Evolutionary conservation across 352 stramenopile genomes (phyloP).

Genomic region (Phytophthora rubi): DNA sequence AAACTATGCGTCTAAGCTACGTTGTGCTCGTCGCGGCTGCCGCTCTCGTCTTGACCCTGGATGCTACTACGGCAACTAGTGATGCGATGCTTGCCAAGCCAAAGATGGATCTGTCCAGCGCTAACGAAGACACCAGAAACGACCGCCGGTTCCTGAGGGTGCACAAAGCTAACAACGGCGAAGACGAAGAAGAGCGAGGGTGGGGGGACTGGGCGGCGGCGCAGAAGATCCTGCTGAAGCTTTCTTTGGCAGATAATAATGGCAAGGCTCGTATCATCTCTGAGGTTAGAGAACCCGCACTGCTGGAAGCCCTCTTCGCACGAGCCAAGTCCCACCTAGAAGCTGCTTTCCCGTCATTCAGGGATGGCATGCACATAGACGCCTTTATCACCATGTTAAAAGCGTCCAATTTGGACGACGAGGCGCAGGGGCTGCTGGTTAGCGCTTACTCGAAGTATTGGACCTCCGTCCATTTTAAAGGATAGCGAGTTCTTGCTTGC

Average conservation of each 20-base stretch:
- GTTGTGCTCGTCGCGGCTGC: not conserved
- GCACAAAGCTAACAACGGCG: not conserved
- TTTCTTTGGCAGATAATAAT: not conserved
- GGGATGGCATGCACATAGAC: not conserved
- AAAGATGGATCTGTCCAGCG: not conserved
- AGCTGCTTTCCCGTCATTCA: not conserved
- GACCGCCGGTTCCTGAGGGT: conserved; percentile 3
- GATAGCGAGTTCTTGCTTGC: not conserved
- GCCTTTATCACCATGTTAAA: not conserved
- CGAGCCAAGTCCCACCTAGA: not conserved
- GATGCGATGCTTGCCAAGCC: not conserved
- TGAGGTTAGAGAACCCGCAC: not conserved
- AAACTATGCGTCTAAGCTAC: not conserved
- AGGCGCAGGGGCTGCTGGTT: not conserved
- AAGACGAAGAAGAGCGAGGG: not conserved
- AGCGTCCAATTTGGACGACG: not conserved
- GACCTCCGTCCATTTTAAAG: not conserved
- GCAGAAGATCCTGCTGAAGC: not conserved
- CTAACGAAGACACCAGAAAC: not conserved
- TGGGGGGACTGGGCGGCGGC: not conserved
- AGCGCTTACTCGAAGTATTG: not conserved
- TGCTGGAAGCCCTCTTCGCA: not conserved
- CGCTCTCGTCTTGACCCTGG: not conserved
- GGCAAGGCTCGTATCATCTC: not conserved
- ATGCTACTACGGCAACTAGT: not conserved